Conservation (phyloP, 2,329 filamentous ascomycete genomes). For the Alternaria viburni region DNA sequence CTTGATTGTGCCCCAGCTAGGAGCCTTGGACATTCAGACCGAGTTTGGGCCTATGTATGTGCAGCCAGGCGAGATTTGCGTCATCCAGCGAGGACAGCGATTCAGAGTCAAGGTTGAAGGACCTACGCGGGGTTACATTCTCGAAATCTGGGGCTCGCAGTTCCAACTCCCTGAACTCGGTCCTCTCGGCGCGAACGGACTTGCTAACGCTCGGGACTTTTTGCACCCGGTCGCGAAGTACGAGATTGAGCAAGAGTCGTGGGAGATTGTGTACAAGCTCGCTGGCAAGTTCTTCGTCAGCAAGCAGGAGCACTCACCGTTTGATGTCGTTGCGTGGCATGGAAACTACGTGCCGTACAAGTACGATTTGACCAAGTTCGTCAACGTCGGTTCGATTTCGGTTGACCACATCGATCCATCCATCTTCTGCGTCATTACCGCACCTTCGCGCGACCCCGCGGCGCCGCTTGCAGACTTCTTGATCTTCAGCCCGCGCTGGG, state of each 20-base stretch:
- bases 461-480: constrained; percentile 71
- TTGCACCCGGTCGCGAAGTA: constrained; percentile 74
- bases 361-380: constrained; percentile 80
- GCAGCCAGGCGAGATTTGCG: constrained; percentile 78
- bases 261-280: constrained; percentile 59
- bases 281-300: constrained; percentile 71
- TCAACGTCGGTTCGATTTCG: constrained; percentile 73
- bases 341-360: constrained; percentile 79
- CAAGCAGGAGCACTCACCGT: constrained; percentile 72
- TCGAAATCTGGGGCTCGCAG: constrained; percentile 54
- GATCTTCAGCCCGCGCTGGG: constrained; percentile 70
- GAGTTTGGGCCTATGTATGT: constrained; percentile 77
- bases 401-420: constrained; percentile 80
- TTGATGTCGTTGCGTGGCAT: constrained; percentile 82
- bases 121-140: constrained; percentile 73
- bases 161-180: constrained; percentile 50
- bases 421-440: constrained; percentile 74
- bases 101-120: constrained; percentile 73
- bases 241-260: constrained; percentile 55
- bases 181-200: constrained; percentile 49
- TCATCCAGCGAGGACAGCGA: constrained; percentile 75
- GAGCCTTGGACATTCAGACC: constrained; percentile 75
- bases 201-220: constrained; percentile 65
- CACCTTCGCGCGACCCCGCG: constrained; percentile 62
- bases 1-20: constrained; percentile 76